Base-by-base conservation (phyloP, 805 yeast genomes). In the Candida tammaniensis region DNA sequence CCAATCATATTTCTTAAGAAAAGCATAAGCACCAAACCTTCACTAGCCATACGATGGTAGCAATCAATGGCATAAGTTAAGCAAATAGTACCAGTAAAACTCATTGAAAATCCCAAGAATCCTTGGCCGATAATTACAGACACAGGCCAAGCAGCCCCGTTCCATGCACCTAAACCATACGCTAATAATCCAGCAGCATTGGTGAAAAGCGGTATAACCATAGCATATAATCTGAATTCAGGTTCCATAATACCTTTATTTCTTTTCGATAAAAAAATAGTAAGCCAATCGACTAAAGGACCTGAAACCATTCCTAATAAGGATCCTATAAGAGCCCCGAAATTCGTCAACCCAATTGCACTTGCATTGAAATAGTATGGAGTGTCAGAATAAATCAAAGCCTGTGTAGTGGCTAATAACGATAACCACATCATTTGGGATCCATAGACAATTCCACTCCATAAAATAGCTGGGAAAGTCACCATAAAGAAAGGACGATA, bases 371-470 rank as follows among this genome's bases (percentile, higher is more conserved):
- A 69, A 41, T 57, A 54, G 44, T 69, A 72, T 3, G 73, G 72
- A 1, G 48, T 51, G 4, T 43, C 47, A 2, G 60, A 39, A 38
- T 58, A 68, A 19, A 69, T 54, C 30, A 55, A 57, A 1, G 73
- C 59, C 46, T 69, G 72, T 1, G 76, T 67, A 17, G 65, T 61
- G 11, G 61, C 57, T 33, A 70, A 49, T 24, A 70, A 53, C 1
- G 74, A 60, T n/a, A 68, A 50, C 74, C 74, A 70, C 74, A 69
- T 66, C 57, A 70, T 68, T 43, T 68, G 74, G 9, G 69, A 62
- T 7, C 75, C 76, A 39, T 71, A 70, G 17, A 65, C 58, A 12
- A 70, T 33, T 7, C 76, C 74, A 26, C 70, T 65, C 70, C 70
- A 70, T 10, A 69, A 44, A 19, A 70, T 55, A 5, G 71, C 69